Conservation (phyloP, 2,329 filamentous ascomycete genomes). For the Atkinsonella texensis region DNA sequence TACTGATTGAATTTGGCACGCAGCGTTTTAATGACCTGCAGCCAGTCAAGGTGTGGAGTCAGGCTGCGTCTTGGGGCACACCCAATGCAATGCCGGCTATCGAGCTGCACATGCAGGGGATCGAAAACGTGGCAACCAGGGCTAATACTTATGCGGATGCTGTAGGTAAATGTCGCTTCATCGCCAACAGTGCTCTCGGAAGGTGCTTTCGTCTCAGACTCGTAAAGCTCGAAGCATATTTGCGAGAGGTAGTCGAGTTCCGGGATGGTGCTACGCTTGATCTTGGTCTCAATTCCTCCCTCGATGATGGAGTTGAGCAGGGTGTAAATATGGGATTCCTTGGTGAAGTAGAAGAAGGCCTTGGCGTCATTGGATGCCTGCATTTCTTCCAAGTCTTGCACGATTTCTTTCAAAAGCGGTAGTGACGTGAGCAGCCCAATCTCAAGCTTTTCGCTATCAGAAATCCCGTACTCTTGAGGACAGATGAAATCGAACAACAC, state of each 20-base stretch:
- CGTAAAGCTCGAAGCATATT: constrained; percentile 96
- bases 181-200: constrained; percentile 29
- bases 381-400: constrained; percentile 91
- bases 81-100: constrained; percentile 92
- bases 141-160: constrained; percentile 89
- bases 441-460: constrained; percentile 92
- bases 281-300: constrained; percentile 93
- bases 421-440: constrained; percentile 91
- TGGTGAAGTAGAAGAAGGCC: constrained; percentile 98
- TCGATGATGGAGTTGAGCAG: constrained; percentile 96
- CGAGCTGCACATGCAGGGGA: constrained; percentile 88
- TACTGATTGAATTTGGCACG: constrained; percentile 92
- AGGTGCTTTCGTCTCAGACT: constrained; percentile 64
- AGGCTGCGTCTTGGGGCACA: constrained; percentile 82
- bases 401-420: constrained; percentile 90
- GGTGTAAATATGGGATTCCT: constrained; percentile 98
- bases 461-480: constrained; percentile 95
- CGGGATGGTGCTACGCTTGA: constrained; percentile 85
- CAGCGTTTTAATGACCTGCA: constrained; percentile 89
- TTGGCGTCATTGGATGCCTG: constrained; percentile 91
- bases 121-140: constrained; percentile 96
- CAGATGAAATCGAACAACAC: constrained; percentile 97
- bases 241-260: constrained; percentile 96
- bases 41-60: constrained; percentile 89
- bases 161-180: constrained; percentile 76